A percentile compares a stretch with the other conserved stretches of the same genome.
Conservation (phyloP, 257 asterid genomes). For the Datura wrightii region DNA sequence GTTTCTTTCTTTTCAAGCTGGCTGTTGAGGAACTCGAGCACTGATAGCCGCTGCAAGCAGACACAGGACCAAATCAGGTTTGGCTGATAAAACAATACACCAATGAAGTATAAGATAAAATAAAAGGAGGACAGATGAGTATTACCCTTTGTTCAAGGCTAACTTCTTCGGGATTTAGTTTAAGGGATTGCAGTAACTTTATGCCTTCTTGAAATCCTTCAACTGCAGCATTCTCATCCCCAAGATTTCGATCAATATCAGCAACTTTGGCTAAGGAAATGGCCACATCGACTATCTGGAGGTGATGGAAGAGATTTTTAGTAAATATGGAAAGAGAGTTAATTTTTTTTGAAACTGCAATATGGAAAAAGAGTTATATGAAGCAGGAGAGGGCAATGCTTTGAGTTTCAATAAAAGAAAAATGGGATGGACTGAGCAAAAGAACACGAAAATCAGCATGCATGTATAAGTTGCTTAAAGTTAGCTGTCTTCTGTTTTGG, state of each 20-base stretch:
- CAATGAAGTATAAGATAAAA: background rate
- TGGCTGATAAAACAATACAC: background rate
- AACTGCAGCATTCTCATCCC: conserved; percentile 64
- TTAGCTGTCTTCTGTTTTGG: background rate
- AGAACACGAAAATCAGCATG: background rate
- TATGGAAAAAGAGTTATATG: conserved; percentile 1
- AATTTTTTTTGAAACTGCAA: too few species aligned
- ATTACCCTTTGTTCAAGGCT: conserved; percentile 76
- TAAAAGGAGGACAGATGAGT: background rate
- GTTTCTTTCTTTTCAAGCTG: conserved; percentile 55
- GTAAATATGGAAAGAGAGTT: background rate
- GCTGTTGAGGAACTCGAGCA: conserved; percentile 71
- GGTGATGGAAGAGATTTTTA: background rate
- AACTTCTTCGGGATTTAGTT: conserved; percentile 56
- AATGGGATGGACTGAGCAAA: background rate
- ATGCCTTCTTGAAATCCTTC: conserved; percentile 81
- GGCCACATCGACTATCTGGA: conserved; percentile 77
- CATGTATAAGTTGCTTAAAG: background rate
- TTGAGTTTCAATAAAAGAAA: conserved; percentile 5
- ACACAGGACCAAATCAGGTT: background rate
- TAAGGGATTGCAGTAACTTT: conserved; percentile 61
- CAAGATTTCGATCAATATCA: conserved; percentile 85
- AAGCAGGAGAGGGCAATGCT: conserved; percentile 25
- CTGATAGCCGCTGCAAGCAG: conserved; percentile 75
- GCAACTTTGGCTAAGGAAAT: conserved; percentile 92